phyloP scores from a whole-genome alignment of 352 stramenopile species.

The Globisporangium nunn region DNA sequence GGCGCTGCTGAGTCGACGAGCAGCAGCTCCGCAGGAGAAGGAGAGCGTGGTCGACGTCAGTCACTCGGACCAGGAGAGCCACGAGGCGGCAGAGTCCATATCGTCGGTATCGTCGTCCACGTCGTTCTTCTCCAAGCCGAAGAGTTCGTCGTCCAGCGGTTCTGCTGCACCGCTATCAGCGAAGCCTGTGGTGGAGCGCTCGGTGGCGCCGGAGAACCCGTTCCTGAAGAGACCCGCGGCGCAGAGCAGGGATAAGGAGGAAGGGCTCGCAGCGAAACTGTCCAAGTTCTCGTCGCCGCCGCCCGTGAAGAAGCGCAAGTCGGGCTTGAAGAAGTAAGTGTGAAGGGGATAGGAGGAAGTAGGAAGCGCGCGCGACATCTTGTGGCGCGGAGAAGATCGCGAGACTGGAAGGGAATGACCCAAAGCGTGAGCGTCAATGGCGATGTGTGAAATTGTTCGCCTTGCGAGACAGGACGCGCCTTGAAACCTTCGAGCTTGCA shows the following conservation, averaged over 20 bases:
- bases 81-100: neutral
- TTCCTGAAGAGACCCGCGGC: conserved; percentile 57
- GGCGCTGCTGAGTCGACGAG: conserved; percentile 12
- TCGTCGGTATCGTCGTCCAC: conserved; percentile 1
- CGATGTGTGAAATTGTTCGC: too few relatives aligned
- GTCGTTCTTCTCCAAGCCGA: conserved; percentile 8
- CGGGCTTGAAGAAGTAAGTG: conserved; percentile 22
- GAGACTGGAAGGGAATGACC: too few relatives aligned
- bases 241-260: too few relatives aligned
- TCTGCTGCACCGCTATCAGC: neutral
- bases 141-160: neutral
- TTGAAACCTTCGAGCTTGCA: too few relatives aligned
- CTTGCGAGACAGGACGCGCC: too few relatives aligned
- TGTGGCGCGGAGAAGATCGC: too few relatives aligned
- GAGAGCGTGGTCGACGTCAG: neutral
- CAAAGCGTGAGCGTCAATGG: too few relatives aligned
- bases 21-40: neutral
- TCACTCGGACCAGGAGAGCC: conserved; percentile 4
- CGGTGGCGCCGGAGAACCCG: conserved; percentile 54
- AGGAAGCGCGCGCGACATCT: too few relatives aligned
- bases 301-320: conserved; percentile 24
- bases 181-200: conserved; percentile 22
- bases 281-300: conserved; percentile 54
- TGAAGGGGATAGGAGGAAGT: neutral
- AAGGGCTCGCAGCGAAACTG: conserved; percentile 10